Base-by-base conservation (phyloP, 1,139 yeast genomes). In the Saccharomycopsis hybrid region DNA sequence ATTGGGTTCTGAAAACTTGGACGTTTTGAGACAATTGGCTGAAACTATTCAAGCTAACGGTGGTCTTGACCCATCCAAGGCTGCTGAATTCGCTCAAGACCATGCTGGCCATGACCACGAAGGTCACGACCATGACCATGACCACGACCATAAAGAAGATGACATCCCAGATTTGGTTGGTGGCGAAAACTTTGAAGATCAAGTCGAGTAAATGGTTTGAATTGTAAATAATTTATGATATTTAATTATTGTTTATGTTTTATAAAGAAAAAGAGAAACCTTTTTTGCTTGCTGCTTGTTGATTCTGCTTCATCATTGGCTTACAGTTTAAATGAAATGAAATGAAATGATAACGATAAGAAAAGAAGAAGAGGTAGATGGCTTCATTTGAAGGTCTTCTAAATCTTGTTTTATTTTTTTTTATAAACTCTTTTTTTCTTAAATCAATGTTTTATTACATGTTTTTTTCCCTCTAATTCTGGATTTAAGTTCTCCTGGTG, bases 1-100 rank as follows among this genome's bases (percentile, higher is more conserved):
- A 77, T 80, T 92, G 73, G 97, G 97, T 65, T 88, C 96, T 62
- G 97, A 92, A 73, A 87, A 94, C 73, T 81, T 89, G 69, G 88
- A 85, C 67, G 83, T 88, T 71, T 80, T 92, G 71, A 82, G 88
- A 68, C 80, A 85, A 74, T 78, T 92, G 70, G 96, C 97, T 58
- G 89, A 86, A 71, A 90, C 86, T 70, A 75, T 87, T 71, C 90
- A 85, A 74, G 68, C 70, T 54, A 76, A 73, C 62, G 68, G 59
- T 52, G 67, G 65, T 54, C 78, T 79, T 58, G 72, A 65, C 56
- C 71, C 70, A 57, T 73, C 72, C 56, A 75, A 74, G 57, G 76
- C 71, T 50, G 76, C 74, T 56, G 72, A 69, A 58, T 78, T 74
- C 59, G 78, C 72, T 51, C 51, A 46, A 28, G 87, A 68, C 46